Percentiles rank a stretch among this genome's conserved stretches.
phyloP scores from a whole-genome alignment of 2,329 filamentous ascomycete genomes.

The Pleurostoma richardsiae region DNA sequence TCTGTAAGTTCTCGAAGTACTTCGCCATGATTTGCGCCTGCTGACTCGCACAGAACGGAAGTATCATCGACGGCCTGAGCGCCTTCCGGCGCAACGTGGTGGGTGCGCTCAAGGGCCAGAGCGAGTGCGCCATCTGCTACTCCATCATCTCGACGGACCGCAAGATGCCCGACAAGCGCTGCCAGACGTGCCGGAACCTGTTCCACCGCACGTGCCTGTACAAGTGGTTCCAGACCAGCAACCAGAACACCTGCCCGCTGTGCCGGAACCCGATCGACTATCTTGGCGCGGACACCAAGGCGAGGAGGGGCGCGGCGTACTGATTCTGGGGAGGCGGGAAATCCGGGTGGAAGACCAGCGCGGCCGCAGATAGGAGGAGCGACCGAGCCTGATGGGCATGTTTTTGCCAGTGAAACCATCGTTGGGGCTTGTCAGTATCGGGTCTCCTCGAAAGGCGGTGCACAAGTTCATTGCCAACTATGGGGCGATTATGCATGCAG shows the following conservation, averaged over 20 bases:
- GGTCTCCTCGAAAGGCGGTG: too few relatives aligned
- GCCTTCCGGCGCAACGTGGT: constrained; percentile 85
- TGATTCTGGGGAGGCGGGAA: too few relatives aligned
- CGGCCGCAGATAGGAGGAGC: too few relatives aligned
- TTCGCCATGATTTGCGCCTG: background rate
- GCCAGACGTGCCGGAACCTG: constrained; percentile 85
- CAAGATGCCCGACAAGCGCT: constrained; percentile 86
- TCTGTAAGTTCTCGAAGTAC: constrained; percentile 44
- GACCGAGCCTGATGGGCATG: too few relatives aligned
- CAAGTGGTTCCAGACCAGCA: constrained; percentile 96
- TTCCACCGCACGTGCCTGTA: constrained; percentile 90
- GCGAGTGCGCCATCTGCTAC: constrained; percentile 96
- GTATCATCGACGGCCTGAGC: constrained; percentile 78
- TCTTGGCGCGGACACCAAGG: constrained; percentile 14
- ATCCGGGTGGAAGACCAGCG: too few relatives aligned
- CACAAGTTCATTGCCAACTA: too few relatives aligned
- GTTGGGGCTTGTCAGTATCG: too few relatives aligned
- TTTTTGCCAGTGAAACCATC: too few relatives aligned
- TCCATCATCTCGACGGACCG: constrained; percentile 86
- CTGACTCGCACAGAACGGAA: constrained; percentile 56
- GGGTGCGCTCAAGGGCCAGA: constrained; percentile 85
- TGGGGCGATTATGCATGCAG: too few relatives aligned
- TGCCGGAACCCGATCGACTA: constrained; percentile 84
- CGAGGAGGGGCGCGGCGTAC: background rate
- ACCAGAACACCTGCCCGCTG: constrained; percentile 84